Evolutionary conservation across 2,329 filamentous ascomycete genomes (phyloP).

Genomic region (Colletotrichum sp.): DNA sequence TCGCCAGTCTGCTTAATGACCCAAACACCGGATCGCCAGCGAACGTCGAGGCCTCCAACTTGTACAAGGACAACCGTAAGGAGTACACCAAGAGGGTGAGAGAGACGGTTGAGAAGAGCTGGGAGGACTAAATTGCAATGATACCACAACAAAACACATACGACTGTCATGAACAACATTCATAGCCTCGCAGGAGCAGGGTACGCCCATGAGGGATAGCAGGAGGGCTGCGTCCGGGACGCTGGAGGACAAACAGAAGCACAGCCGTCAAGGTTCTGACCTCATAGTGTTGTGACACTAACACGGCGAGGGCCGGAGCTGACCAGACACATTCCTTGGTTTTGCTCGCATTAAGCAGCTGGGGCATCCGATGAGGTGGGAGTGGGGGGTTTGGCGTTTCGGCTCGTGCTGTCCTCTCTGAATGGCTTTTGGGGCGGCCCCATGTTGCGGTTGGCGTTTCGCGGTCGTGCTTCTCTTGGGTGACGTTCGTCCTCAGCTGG

Average conservation of each 20-base stretch:
- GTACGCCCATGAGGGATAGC: background rate
- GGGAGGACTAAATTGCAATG: constrained; percentile 75
- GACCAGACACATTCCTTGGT: background rate
- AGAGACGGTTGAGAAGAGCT: constrained; percentile 99
- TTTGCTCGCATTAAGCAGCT: constrained; percentile 15
- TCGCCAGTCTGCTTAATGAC: constrained; percentile 84
- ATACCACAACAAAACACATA: constrained; percentile 9
- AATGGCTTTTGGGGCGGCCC: constrained; percentile 12
- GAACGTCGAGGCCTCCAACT: constrained; percentile 96
- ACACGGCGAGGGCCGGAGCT: background rate
- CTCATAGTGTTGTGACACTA: background rate
- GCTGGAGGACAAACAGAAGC: background rate
- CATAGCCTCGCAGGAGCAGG: background rate
- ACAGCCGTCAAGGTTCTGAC: background rate
- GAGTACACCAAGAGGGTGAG: constrained; percentile 95
- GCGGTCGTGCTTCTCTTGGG: constrained; percentile 6
- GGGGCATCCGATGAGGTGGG: constrained; percentile 3
- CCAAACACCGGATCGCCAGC: constrained; percentile 98
- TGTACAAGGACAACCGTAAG: constrained; percentile 97
- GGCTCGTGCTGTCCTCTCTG: constrained; percentile 16
- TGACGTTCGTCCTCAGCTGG: constrained; percentile 19
- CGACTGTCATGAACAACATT: constrained; percentile 14
- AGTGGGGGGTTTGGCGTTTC: constrained; percentile 20
- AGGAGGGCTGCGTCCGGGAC: background rate
- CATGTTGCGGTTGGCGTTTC: constrained; percentile 20